phyloP scores from a whole-genome alignment of 2,329 filamentous ascomycete species.

The Podosphaera leucotricha region DNA sequence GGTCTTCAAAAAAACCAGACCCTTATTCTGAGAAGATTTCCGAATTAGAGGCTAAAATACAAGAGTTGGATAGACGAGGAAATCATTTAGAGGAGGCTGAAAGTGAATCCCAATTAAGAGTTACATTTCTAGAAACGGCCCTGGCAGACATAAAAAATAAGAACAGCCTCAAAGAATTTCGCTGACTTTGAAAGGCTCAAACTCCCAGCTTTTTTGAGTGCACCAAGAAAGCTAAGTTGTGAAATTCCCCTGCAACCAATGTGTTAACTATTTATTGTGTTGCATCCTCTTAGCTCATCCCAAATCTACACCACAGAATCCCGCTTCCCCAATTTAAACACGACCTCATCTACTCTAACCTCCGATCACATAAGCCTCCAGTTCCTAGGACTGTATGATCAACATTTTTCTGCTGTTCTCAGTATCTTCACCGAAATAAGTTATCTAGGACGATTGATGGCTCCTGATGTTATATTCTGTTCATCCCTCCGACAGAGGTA shows the following conservation, averaged over 20 bases:
- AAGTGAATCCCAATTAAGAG: conserved; percentile 14
- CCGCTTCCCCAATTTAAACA: too few relatives aligned
- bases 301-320: too few relatives aligned
- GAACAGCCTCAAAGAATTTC: conserved; percentile 8
- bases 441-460: not conserved
- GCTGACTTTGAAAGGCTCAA: conserved; percentile 2
- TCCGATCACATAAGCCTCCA: too few relatives aligned
- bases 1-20: conserved; percentile 35
- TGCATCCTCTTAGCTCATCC: too few relatives aligned
- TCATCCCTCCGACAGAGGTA: conserved; percentile 12
- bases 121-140: conserved; percentile 14
- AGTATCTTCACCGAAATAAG: not conserved
- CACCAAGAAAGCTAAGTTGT: not conserved
- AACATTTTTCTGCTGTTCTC: too few relatives aligned
- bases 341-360: too few relatives aligned
- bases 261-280: too few relatives aligned
- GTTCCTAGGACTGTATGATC: too few relatives aligned
- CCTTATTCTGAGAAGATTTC: conserved; percentile 28
- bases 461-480: conserved; percentile 13
- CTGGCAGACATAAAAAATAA: conserved; percentile 13
- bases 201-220: not conserved
- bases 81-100: conserved; percentile 28
- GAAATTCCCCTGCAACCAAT: not conserved
- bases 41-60: conserved; percentile 28
- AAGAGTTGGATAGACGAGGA: conserved; percentile 26